Percentiles rank a stretch among this genome's conserved stretches.
Evolutionary conservation across 192 early-diverging fungal species (phyloP).

Genomic region (Dissophora globulifera): DNA sequence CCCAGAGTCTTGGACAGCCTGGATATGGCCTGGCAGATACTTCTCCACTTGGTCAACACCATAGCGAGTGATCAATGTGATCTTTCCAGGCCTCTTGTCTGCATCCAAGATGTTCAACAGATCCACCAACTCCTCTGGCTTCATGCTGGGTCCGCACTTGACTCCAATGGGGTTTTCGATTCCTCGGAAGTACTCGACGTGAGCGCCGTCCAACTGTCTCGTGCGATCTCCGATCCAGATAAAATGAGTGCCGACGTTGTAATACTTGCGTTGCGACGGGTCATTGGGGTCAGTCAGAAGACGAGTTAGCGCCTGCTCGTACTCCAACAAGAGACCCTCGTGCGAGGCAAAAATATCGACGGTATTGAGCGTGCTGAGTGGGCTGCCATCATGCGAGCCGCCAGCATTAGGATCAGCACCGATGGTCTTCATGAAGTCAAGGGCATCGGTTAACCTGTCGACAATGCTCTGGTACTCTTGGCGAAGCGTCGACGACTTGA

Average conservation of each 20-base stretch:
- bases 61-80: slow-evolving; percentile 96
- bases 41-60: slow-evolving; percentile 87
- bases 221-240: slow-evolving; percentile 99
- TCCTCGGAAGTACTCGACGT: slow-evolving; percentile 98
- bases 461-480: slow-evolving; percentile 93
- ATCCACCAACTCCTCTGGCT: slow-evolving; percentile 84
- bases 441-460: slow-evolving; percentile 83
- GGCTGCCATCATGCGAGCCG: slow-evolving; percentile 3
- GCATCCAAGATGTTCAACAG: slow-evolving; percentile 91
- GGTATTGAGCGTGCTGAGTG: slow-evolving; percentile 67
- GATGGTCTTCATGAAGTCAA: slow-evolving; percentile 96
- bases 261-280: slow-evolving; percentile 71
- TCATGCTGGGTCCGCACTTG: slow-evolving; percentile 94
- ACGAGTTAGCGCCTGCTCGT: slow-evolving; percentile 89
- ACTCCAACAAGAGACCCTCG: slow-evolving; percentile 95
- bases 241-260: slow-evolving; percentile 96
- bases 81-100: slow-evolving; percentile 85
- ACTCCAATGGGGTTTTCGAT: slow-evolving; percentile 97
- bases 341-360: slow-evolving; percentile 96
- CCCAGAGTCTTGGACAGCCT: slow-evolving; percentile 85
- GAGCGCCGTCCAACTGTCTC: slow-evolving; percentile 92
- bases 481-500: slow-evolving; percentile 78
- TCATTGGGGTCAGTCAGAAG: slow-evolving; percentile 57
- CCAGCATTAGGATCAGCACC: slow-evolving; percentile 75
- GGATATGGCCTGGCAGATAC: slow-evolving; percentile 87